Evolutionary conservation across 1,284 basidiomycete genomes (phyloP).

Genomic region (Trichosporon sp.): DNA sequence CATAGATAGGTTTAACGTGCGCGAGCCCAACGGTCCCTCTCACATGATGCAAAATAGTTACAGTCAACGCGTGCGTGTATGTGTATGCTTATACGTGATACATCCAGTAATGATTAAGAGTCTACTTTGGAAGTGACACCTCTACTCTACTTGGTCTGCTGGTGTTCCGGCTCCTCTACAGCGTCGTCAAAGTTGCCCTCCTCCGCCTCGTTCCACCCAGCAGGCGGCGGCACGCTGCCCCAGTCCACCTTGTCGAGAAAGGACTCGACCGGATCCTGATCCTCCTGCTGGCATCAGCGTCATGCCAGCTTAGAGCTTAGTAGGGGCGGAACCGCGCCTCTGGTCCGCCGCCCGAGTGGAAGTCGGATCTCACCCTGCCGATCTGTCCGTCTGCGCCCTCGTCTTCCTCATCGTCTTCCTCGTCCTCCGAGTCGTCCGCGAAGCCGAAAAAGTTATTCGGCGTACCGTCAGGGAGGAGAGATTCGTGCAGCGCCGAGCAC

Average conservation of each 20-base stretch:
- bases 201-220: neutral
- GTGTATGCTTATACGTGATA: neutral
- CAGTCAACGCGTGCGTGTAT: no score
- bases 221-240: conserved; percentile 10
- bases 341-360: conserved; percentile 56
- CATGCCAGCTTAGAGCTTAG: conserved; percentile 52
- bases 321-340: conserved; percentile 76
- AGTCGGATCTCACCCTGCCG: conserved; percentile 91
- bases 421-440: conserved; percentile 18
- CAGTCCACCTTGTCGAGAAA: conserved; percentile 66
- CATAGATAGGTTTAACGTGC: conserved; percentile 12
- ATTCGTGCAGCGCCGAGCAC: conserved; percentile 84
- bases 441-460: conserved; percentile 39
- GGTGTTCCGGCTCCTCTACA: neutral
- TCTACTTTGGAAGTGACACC: no score
- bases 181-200: neutral
- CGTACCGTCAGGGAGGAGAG: conserved; percentile 55
- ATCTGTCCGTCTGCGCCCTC: conserved; percentile 49
- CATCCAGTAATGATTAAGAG: no score
- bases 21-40: neutral
- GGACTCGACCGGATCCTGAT: conserved; percentile 56
- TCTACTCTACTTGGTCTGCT: neutral
- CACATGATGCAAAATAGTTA: neutral
- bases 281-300: conserved; percentile 10
- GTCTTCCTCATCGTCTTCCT: conserved; percentile 49